Percentiles rank a stretch among this genome's conserved stretches.
phyloP scores from a whole-genome alignment of 345 rosid genomes.

The Hypericum androsaemum region DNA sequence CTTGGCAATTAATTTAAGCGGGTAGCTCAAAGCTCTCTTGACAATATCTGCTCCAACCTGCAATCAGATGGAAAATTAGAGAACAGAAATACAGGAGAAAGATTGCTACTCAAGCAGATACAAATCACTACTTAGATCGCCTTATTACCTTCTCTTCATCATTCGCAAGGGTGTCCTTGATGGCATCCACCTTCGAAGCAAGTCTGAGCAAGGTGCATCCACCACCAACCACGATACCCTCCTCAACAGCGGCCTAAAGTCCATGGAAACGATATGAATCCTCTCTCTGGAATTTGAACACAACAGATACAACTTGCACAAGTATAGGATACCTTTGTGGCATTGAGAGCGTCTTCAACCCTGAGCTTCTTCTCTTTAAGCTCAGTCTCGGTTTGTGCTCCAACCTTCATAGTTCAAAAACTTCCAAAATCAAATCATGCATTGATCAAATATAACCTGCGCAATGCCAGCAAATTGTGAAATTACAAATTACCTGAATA shows the following conservation, averaged over 20 bases:
- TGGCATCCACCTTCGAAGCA: slow-evolving; percentile 6
- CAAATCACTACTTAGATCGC: too few relatives aligned
- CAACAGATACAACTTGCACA: background rate
- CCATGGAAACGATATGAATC: background rate
- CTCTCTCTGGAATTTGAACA: background rate
- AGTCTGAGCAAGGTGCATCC: slow-evolving; percentile 42
- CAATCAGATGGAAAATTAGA: background rate
- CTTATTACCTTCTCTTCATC: slow-evolving; percentile 1
- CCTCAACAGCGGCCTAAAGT: slow-evolving; percentile 46
- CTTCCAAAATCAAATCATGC: too few relatives aligned
- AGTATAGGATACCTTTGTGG: slow-evolving; percentile 59
- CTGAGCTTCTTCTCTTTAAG: slow-evolving; percentile 94
- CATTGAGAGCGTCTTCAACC: slow-evolving; percentile 98
- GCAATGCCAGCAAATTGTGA: background rate
- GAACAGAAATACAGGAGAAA: too few relatives aligned
- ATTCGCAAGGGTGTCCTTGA: slow-evolving; percentile 2
- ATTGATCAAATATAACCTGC: background rate
- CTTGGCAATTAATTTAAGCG: slow-evolving; percentile 6
- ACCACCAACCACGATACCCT: slow-evolving; percentile 22
- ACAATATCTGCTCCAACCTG: slow-evolving; percentile 11
- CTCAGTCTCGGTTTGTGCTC: slow-evolving; percentile 31
- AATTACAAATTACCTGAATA: slow-evolving; percentile 16
- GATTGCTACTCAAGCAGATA: background rate
- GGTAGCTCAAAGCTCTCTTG: slow-evolving; percentile 8
- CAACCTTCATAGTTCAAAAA: slow-evolving; percentile 16